These are phyloP conservation scores for Priceomyces carsonii DNA, from an alignment of 805 yeast species.

Conservation along the genomic window DNA sequence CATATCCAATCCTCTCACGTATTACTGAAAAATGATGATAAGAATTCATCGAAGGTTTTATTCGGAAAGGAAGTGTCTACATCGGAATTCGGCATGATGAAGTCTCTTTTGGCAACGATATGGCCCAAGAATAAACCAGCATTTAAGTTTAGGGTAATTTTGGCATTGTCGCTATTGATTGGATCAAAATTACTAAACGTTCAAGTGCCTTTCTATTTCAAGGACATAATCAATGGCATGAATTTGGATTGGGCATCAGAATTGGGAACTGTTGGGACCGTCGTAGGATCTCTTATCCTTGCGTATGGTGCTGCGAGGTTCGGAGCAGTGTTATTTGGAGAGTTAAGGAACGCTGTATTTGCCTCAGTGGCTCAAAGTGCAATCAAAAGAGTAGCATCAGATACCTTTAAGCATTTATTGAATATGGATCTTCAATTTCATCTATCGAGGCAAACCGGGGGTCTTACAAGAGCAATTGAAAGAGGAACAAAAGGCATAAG, in stretches of 20 bases:
- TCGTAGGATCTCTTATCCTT: slow-evolving; percentile 65
- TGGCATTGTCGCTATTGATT: slow-evolving; percentile 73
- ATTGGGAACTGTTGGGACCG: slow-evolving; percentile 63
- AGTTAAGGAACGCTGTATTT: slow-evolving; percentile 90
- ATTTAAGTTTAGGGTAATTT: slow-evolving; percentile 69
- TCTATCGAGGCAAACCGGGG: slow-evolving; percentile 90
- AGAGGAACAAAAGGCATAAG: slow-evolving; percentile 97
- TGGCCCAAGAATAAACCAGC: slow-evolving; percentile 78
- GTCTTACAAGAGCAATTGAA: slow-evolving; percentile 92
- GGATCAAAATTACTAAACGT: slow-evolving; percentile 86
- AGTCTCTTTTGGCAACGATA: slow-evolving; percentile 63
- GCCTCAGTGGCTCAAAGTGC: slow-evolving; percentile 96
- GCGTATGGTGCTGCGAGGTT: slow-evolving; percentile 94
- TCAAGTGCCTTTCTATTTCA: slow-evolving; percentile 95
- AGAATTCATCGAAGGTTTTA: slow-evolving; percentile 15
- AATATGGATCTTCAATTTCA: slow-evolving; percentile 89
- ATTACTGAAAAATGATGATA: too few species aligned
- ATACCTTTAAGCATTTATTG: slow-evolving; percentile 82
- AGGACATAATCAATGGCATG: slow-evolving; percentile 83
- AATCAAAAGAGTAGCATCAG: slow-evolving; percentile 83
- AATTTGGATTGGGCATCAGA: slow-evolving; percentile 78
- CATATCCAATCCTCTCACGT: too few species aligned
- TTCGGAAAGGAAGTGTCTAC: slow-evolving; percentile 31
- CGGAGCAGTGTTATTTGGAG: slow-evolving; percentile 94
- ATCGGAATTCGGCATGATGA: slow-evolving; percentile 57